Evolutionary conservation across 116 monocot species (phyloP).

Genomic region (Posidonia oceanica): DNA sequence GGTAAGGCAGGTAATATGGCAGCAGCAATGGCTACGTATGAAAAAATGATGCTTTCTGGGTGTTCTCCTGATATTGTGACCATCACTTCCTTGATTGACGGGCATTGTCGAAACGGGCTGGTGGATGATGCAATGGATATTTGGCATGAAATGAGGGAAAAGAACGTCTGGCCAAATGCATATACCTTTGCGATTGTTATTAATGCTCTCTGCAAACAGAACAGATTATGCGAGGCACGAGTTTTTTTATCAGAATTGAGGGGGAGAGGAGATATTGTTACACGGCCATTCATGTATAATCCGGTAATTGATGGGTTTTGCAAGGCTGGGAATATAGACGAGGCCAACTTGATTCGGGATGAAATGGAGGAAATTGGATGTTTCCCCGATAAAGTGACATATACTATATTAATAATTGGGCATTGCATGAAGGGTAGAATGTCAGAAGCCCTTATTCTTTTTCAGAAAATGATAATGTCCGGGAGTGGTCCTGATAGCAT

Average conservation of each 20-base stretch:
- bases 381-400: conserved; percentile 64
- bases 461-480: conserved; percentile 38
- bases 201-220: conserved; percentile 62
- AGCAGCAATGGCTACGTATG: conserved; percentile 34
- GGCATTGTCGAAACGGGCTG: conserved; percentile 36
- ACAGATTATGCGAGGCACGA: conserved; percentile 45
- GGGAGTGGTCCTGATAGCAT: conserved; percentile 46
- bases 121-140: conserved; percentile 47
- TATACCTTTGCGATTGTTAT: conserved; percentile 57
- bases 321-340: conserved; percentile 60
- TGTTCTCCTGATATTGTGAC: conserved; percentile 65
- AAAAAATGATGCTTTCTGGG: conserved; percentile 36
- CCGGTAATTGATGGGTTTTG: conserved; percentile 72
- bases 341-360: conserved; percentile 35
- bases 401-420: conserved; percentile 78
- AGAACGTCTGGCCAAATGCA: conserved; percentile 37
- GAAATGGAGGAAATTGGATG: conserved; percentile 55
- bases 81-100: conserved; percentile 73
- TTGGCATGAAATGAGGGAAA: conserved; percentile 46
- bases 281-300: conserved; percentile 55
- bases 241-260: conserved; percentile 35
- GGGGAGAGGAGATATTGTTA: conserved; percentile 31
- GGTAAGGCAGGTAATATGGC: conserved; percentile 45
- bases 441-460: conserved; percentile 50
- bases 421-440: conserved; percentile 81